These are phyloP conservation scores for Scenedesmus sp. DNA, from an alignment of 163 green algal species.

Conservation along the genomic window DNA sequence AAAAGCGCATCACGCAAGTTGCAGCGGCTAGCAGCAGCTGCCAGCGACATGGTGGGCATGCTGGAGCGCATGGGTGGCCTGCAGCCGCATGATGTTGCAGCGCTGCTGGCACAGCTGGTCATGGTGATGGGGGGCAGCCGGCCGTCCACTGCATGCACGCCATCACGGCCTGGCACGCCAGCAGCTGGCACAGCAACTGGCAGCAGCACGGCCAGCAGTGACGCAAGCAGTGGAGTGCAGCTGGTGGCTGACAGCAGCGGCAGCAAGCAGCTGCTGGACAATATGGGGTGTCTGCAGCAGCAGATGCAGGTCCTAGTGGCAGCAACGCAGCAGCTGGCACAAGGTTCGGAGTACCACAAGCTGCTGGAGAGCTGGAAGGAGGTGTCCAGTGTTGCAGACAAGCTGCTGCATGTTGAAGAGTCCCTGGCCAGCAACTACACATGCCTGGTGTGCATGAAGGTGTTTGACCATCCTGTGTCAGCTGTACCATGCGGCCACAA, in stretches of 20 bases:
- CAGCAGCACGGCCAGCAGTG: neutral
- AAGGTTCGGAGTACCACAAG: neutral
- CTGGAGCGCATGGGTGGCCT: constrained; percentile 21
- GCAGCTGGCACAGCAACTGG: neutral
- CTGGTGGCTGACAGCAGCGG: neutral
- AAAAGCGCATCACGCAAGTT: neutral
- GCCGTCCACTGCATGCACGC: neutral
- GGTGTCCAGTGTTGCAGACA: neutral
- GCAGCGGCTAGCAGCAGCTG: constrained; percentile 12
- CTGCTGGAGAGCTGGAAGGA: constrained; percentile 15
- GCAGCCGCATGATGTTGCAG: constrained; percentile 17
- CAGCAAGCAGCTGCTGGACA: constrained; percentile 33
- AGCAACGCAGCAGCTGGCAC: constrained; percentile 29
- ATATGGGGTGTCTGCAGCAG: constrained; percentile 25
- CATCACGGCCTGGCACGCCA: constrained; percentile 1
- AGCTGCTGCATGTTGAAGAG: constrained; percentile 42
- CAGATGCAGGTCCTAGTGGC: constrained; percentile 16
- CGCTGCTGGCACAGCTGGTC: neutral
- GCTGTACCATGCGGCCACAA: constrained; percentile 37
- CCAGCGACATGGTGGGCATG: constrained; percentile 8
- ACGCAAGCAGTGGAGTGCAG: neutral
- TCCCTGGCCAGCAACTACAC: constrained; percentile 48
- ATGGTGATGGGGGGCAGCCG: neutral
- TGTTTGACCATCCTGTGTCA: constrained; percentile 32
- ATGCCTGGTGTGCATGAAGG: constrained; percentile 40